Base-by-base conservation (phyloP, 805 yeast genomes). In the Sugiyamaella floridensis region DNA sequence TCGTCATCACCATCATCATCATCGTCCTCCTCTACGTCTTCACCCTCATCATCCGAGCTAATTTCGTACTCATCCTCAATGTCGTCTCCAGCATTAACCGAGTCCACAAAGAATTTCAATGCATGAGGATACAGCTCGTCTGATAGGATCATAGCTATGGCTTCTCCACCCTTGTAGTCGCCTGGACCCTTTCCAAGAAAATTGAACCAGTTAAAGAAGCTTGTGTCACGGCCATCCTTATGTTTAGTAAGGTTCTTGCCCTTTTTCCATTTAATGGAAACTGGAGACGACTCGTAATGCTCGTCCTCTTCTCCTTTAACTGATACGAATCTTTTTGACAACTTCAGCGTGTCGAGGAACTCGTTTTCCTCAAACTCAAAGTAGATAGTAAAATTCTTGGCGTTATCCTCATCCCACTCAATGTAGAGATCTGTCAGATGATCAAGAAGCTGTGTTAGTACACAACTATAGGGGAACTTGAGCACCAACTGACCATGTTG, bases 81-180 rank as follows among this genome's bases (percentile, higher is more conserved):
- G 28, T 54, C 59, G 14, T 54, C 58, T 19, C 53, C 55, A 19
- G 40, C 49, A 14, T 47, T 37, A 20, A 50, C 43, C 0, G 90
- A 89, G 62, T 83, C 82, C 6, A 87, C 82, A 61, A 84, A 92
- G 64, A 86, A 85, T 60, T 85, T 86, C 20, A 88, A 82, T 3
- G 97, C 93, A 59, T 83, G 82, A 12, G 96, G 96, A 64, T 79
- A 90, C 43, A 92, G 65, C 61, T 90, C 96, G 45, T 89, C 96
- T 4, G 80, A 73, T 12, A 92, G 72, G 43, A 86, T 68, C 49
- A 81, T 72, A 0, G 96, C 87, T 51, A 90, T 73, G 10, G 83
- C 89, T 55, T 83, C 92, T 20, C 96, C 96, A 52, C 78, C 76
- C 55, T 89, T 64, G 82, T 93, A 68, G 81, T 86, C 72, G 1